Percentiles rank a stretch among this genome's conserved stretches.
Evolutionary conservation across 1,284 basidiomycete genomes (phyloP).

Genomic region (Malassezia caprae): DNA sequence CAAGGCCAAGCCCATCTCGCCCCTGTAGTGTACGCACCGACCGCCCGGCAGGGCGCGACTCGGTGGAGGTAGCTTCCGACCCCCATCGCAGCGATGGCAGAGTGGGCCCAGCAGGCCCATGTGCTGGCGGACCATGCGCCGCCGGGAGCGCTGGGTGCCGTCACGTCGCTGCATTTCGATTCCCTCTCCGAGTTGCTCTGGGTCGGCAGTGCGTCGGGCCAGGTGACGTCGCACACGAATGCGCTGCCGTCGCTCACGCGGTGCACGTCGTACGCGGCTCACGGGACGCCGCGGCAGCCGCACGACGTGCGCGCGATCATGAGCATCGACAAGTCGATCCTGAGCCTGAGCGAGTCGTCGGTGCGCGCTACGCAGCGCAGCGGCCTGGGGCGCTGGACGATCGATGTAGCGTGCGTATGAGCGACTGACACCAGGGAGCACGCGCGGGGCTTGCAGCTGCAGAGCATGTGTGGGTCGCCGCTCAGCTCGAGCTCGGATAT

Average conservation of each 20-base stretch:
- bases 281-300: constrained; percentile 55
- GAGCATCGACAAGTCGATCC: constrained; percentile 46
- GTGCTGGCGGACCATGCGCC: constrained; percentile 29
- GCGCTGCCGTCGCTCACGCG: constrained; percentile 52
- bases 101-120: constrained; percentile 41
- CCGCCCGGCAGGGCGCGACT: neutral
- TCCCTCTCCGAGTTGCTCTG: constrained; percentile 79
- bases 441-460: constrained; percentile 26
- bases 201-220: constrained; percentile 68
- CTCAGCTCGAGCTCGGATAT: constrained; percentile 37
- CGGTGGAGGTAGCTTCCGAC: constrained; percentile 5
- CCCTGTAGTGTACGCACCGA: constrained; percentile 4
- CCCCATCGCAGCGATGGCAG: constrained; percentile 23
- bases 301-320: constrained; percentile 41
- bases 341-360: constrained; percentile 43
- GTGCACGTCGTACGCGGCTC: constrained; percentile 53
- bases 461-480: constrained; percentile 40
- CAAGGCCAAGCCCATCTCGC: constrained; percentile 12
- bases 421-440: constrained; percentile 4
- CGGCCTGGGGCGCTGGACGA: constrained; percentile 47
- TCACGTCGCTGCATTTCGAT: constrained; percentile 62
- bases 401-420: constrained; percentile 12
- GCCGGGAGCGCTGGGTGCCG: constrained; percentile 30
- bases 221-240: constrained; percentile 57
- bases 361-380: constrained; percentile 49